Percentiles rank a stretch among this genome's conserved stretches.
phyloP scores from a whole-genome alignment of 164 flowering plant genomes.

The Vitis labrusca region DNA sequence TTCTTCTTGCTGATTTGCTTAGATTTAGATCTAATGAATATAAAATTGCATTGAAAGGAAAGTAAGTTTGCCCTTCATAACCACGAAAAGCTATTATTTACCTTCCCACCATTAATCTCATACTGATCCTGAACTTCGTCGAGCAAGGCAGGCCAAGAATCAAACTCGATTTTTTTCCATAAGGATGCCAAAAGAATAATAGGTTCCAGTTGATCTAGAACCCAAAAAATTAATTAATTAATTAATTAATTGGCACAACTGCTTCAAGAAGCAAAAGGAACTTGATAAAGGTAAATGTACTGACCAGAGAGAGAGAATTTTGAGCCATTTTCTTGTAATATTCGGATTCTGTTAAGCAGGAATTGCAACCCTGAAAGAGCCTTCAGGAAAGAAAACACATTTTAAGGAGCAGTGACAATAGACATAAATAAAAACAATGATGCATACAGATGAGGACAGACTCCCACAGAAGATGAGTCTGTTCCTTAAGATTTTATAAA shows the following conservation, averaged over 20 bases:
- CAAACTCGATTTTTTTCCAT: conserved; percentile 87
- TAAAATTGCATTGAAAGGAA: not conserved
- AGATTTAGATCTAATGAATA: too few relatives aligned
- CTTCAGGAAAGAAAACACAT: conserved; percentile 34
- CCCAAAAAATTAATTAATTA: not conserved
- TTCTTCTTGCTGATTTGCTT: too few relatives aligned
- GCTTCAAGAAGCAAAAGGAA: not conserved
- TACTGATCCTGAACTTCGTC: conserved; percentile 74
- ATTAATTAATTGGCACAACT: not conserved
- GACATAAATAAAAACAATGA: not conserved
- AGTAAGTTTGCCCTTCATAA: not conserved
- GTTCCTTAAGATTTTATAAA: not conserved
- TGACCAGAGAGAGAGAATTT: conserved; percentile 68
- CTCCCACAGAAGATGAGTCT: not conserved
- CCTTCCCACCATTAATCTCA: conserved; percentile 80
- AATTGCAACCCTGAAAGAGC: conserved; percentile 79
- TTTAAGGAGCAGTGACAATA: not conserved
- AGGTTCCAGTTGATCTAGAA: conserved; percentile 60
- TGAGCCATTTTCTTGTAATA: conserved; percentile 59
- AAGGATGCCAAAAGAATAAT: conserved; percentile 51
- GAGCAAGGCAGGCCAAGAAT: conserved; percentile 78
- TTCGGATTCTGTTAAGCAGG: conserved; percentile 43
- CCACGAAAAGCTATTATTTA: conserved; percentile 17
- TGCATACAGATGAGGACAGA: too few relatives aligned
- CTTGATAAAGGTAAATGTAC: not conserved